A percentile compares a stretch with the other conserved stretches of the same genome.
phyloP scores from a whole-genome alignment of 2,329 filamentous ascomycete genomes.

The Claviceps pusilla region DNA sequence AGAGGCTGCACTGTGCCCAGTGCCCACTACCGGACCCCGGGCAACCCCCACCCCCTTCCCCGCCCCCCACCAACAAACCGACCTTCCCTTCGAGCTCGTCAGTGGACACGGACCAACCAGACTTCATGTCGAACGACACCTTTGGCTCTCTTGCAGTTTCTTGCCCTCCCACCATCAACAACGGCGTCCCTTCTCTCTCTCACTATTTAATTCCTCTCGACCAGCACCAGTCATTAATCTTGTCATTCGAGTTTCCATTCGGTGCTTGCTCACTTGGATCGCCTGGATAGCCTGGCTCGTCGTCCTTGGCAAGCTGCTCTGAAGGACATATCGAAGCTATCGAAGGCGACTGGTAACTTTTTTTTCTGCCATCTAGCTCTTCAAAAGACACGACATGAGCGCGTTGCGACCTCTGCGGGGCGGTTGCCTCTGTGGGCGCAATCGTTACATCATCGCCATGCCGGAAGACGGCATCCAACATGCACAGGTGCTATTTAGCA shows the following conservation, averaged over 20 bases:
- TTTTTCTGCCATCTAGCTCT: neutral
- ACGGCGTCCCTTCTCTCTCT: neutral
- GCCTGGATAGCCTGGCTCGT: neutral
- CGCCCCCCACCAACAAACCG: no score
- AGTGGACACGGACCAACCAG: no score
- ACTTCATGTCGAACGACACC: neutral
- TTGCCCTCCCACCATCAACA: neutral
- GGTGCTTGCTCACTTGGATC: neutral
- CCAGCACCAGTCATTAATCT: neutral
- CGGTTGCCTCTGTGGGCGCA: conserved; percentile 73
- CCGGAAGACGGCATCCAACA: conserved; percentile 41
- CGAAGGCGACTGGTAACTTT: neutral
- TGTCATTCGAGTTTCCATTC: neutral
- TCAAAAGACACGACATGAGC: conserved; percentile 23
- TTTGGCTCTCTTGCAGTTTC: neutral
- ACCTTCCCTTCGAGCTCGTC: neutral
- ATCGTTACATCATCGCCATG: conserved; percentile 61
- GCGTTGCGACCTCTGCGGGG: conserved; percentile 47
- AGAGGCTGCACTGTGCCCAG: no score
- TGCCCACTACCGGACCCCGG: no score
- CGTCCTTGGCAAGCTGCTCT: neutral
- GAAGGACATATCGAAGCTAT: neutral
- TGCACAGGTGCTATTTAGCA: conserved; percentile 62
- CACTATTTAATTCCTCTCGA: neutral
- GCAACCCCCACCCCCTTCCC: no score